Evolutionary conservation across 345 rosid species (phyloP).

Genomic region (Schrenkiella parvula): DNA sequence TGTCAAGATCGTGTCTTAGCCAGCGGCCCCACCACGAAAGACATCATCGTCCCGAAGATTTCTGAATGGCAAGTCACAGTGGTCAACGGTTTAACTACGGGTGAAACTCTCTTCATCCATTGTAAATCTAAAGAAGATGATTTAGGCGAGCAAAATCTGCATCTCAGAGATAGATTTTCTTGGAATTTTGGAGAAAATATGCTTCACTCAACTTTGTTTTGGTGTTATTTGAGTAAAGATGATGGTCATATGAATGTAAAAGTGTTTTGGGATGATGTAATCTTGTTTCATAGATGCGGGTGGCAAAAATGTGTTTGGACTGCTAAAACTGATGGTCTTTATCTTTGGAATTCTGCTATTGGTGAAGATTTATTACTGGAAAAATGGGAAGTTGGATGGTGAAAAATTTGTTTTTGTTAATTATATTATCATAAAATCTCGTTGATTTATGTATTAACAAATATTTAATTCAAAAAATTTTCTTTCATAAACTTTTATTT

Average conservation of each 20-base stretch:
- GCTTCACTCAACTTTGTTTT: slow-evolving; percentile 30
- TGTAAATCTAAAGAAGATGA: slow-evolving; percentile 40
- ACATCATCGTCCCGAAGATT: slow-evolving; percentile 10
- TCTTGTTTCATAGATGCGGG: slow-evolving; percentile 30
- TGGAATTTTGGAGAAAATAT: slow-evolving; percentile 31
- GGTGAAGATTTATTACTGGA: background rate
- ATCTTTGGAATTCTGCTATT: slow-evolving; percentile 19
- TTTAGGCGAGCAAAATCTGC: slow-evolving; percentile 24
- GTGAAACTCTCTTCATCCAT: slow-evolving; percentile 18
- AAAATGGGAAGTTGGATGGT: slow-evolving; percentile 29
- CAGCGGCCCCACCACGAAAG: background rate
- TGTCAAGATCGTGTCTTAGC: background rate
- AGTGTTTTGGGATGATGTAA: slow-evolving; percentile 32
- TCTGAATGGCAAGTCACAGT: slow-evolving; percentile 24
- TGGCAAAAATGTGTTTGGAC: slow-evolving; percentile 40
- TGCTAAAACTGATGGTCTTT: slow-evolving; percentile 34
- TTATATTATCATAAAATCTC: background rate
- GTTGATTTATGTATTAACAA: background rate
- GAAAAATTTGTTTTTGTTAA: background rate
- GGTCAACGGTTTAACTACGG: slow-evolving; percentile 14
- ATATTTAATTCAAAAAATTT: background rate
- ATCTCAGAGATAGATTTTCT: background rate
- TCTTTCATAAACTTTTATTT: background rate
- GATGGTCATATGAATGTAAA: slow-evolving; percentile 19
- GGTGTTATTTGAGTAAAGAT: slow-evolving; percentile 35